These are phyloP conservation scores for Vinca minor DNA, from an alignment of 257 asterid species.

Conservation along the genomic window DNA sequence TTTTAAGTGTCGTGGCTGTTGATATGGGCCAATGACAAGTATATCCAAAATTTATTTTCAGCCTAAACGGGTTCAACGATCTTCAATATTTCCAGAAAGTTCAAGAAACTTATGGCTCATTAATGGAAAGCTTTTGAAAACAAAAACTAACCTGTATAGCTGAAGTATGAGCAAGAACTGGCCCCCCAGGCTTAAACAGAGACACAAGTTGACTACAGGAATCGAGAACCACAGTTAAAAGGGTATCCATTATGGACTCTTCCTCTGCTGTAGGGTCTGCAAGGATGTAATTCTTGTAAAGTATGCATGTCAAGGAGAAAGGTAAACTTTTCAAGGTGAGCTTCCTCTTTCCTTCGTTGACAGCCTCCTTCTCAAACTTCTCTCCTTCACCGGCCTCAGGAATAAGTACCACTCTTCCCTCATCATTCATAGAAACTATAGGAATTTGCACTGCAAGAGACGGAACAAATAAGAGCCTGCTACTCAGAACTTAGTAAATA, in stretches of 20 bases:
- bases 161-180: constrained; percentile 59
- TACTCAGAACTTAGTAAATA: neutral
- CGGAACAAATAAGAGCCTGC: constrained; percentile 6
- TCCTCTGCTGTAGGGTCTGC: constrained; percentile 97
- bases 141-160: constrained; percentile 54
- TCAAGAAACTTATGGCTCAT: neutral
- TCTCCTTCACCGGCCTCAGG: constrained; percentile 45
- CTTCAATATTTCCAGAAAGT: constrained; percentile 1
- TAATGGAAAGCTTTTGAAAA: neutral
- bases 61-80: neutral
- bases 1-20: neutral
- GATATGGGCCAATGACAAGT: neutral
- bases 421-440: constrained; percentile 64
- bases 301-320: constrained; percentile 70
- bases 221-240: constrained; percentile 66
- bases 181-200: constrained; percentile 84
- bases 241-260: constrained; percentile 88
- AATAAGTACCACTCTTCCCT: constrained; percentile 67
- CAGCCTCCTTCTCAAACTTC: constrained; percentile 49
- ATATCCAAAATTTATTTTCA: neutral
- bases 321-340: constrained; percentile 47
- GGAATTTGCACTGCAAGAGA: constrained; percentile 76
- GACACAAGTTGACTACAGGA: constrained; percentile 69
- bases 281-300: constrained; percentile 79
- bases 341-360: constrained; percentile 70